Percentiles rank a stretch among this genome's conserved stretches.
phyloP scores from a whole-genome alignment of 106 monocot genomes.

The Platanthera guangdongensis region DNA sequence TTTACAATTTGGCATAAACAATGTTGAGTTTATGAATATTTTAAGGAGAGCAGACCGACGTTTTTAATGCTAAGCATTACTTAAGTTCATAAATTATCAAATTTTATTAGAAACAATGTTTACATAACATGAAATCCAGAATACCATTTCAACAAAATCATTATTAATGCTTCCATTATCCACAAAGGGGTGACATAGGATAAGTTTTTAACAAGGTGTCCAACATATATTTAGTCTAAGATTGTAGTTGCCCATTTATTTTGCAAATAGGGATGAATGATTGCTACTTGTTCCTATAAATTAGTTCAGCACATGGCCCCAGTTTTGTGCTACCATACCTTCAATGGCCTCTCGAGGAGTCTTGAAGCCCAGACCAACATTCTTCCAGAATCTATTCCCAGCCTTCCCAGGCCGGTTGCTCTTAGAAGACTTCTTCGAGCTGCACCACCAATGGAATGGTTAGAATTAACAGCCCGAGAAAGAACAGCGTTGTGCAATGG shows the following conservation, averaged over 20 bases:
- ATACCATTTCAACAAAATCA: too few species aligned
- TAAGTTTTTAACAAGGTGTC: too few species aligned
- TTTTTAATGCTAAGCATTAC: too few species aligned
- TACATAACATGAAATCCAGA: too few species aligned
- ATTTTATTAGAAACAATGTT: too few species aligned
- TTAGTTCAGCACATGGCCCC: background rate
- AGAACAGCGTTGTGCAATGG: background rate
- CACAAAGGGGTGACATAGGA: too few species aligned
- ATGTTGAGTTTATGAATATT: too few species aligned
- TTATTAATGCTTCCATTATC: too few species aligned
- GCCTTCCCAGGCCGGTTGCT: slow-evolving; percentile 24
- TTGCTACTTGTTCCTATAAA: background rate
- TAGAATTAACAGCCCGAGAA: background rate
- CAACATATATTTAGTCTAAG: too few species aligned
- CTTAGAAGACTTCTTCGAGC: slow-evolving; percentile 22
- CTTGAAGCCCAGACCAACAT: slow-evolving; percentile 23
- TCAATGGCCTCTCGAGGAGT: slow-evolving; percentile 21
- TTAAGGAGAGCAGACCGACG: too few species aligned
- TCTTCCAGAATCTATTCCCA: slow-evolving; percentile 20
- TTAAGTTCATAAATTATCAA: too few species aligned
- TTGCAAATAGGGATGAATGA: background rate
- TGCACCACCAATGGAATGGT: background rate
- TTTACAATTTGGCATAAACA: too few species aligned
- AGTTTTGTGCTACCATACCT: slow-evolving; percentile 7
- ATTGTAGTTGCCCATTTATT: background rate